Evolutionary conservation across 129 eudicot species (phyloP), one percentile per base, ranked within the genome.

Genomic region (Heracleum sosnowskyi): DNA sequence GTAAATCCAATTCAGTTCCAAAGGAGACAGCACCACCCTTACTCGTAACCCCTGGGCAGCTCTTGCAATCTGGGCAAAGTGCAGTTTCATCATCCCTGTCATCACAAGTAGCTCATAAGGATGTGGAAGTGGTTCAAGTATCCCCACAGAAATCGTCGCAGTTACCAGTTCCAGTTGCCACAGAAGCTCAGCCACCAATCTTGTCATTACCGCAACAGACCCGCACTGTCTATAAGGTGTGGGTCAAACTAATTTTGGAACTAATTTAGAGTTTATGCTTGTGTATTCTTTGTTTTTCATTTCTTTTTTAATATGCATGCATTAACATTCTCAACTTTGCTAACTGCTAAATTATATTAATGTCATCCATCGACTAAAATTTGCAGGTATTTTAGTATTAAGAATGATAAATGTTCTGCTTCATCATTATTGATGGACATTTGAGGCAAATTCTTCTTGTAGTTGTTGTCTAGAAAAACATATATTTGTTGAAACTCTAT

Each of bases 31-130:
- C 62, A 8, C 11, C 80, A 20, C 81, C 79, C 11, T 76, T 78
- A 0, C 69, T 78, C 73, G 71, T 83, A 42, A 86, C 84, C 62
- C 83, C 85, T 46, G 73, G 70, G 66, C 86, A 80, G 44, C 47
- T 83, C 68, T 33, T 83, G 42, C 89, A 83, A 81, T 64, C 81
- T 55, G 85, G 85, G 45, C 66, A 70, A 33, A 51, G 76, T 42
- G 28, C 55, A 34, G n/a, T 76, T 31, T 77, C 82, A 28, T 60
- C 77, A 3, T 70, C 84, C 37, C 69, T 16, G 34, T 20, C 82
- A 40, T 37, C 57, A 42, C 82, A 82, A 35, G 46, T 33, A 24
- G 66, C 33, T 29, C 76, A 80, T 69, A 51, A 80, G 51, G 82
- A 77, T 74, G 83, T 55, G 12, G 82, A 66, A 51, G 82, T 78